Evolutionary conservation across 2,329 filamentous ascomycete genomes (phyloP), one percentile per base, ranked within the genome.

Genomic region (Phyllosticta citriasiana): DNA sequence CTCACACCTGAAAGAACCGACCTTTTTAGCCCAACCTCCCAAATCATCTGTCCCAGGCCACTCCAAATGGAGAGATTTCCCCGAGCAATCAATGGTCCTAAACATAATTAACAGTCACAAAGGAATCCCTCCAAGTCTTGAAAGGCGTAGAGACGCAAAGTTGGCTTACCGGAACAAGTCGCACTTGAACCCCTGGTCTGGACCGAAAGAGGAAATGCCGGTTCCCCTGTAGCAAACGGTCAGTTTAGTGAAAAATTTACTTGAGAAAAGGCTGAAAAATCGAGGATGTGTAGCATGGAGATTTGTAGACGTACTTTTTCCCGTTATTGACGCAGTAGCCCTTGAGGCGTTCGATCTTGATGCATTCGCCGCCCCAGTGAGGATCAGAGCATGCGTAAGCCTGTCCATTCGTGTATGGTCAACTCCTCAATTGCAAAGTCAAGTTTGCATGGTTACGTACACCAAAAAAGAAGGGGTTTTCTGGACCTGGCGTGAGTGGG

Each of bases 261-360:
- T 4, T 2, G 14, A n/a, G 5, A 47, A 47, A 19, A 47, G 6
- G 7, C 14, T 16, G 12, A 4, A 2, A 16, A 2, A 14, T 33
- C 1, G 40, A 16, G 16, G 40, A 7, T n/a, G 14, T n/a, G 14
- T 6, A 4, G 16, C 4, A 14, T n/a, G 3, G 40, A 4, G n/a
- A n/a, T n/a, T 2, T n/a, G 14, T n/a, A 4, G 6, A 47, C 16
- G 16, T 4, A 47, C 40, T 4, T n/a, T 7, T n/a, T 3, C 14
- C 40, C 40, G 14, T 26, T 19, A 8, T 7, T 25, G 27, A 47
- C 12, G 27, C 63, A 47, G 64, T 60, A 4, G 62, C 61, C 26
- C 62, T 55, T 52, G 64, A 60, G 5, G 62, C 50, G 52, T 65
- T 60, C 24, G 63, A 59, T 19, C 25, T 54, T n/a, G 53, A 5